Percentiles rank a stretch among this genome's conserved stretches.
Conservation (phyloP, 179 eudicot genomes). For the Pouteria campechiana region DNA sequence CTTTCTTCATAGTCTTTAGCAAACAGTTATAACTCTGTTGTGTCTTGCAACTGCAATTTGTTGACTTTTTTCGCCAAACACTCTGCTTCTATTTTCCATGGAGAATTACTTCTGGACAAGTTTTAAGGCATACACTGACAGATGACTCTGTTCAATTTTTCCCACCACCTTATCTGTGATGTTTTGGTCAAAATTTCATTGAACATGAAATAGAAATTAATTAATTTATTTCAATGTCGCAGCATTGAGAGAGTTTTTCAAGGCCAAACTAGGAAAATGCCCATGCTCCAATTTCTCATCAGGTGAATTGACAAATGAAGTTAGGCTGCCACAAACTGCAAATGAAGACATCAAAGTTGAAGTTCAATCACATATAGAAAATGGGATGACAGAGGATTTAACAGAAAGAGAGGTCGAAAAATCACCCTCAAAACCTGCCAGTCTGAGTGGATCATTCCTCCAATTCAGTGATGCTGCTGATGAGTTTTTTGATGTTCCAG, state of each 20-base stretch:
- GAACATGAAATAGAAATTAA: too few species aligned
- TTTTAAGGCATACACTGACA: too few species aligned
- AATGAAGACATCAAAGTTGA: slow-evolving; percentile 17
- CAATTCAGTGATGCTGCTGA: slow-evolving; percentile 42
- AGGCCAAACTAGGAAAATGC: slow-evolving; percentile 35
- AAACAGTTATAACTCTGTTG: not conserved
- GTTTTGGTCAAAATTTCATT: too few species aligned
- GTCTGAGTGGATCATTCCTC: slow-evolving; percentile 23
- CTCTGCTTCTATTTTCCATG: slow-evolving; percentile 7
- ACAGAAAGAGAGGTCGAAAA: slow-evolving; percentile 14
- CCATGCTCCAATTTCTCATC: slow-evolving; percentile 20
- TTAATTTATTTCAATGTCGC: too few species aligned
- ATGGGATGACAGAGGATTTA: too few species aligned
- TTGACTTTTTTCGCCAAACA: not conserved
- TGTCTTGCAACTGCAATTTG: not conserved
- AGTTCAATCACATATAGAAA: slow-evolving; percentile 7
- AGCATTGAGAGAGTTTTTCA: slow-evolving; percentile 61
- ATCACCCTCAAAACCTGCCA: too few species aligned
- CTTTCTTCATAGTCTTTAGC: too few species aligned
- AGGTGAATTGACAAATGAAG: slow-evolving; percentile 13
- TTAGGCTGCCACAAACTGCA: slow-evolving; percentile 13
- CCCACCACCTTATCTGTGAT: too few species aligned
- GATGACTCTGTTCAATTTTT: too few species aligned
- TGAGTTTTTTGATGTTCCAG: slow-evolving; percentile 66
- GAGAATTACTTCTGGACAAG: too few species aligned